Evolutionary conservation across 371 early-diverging fungal genomes (phyloP).

Genomic region (Dinochytrium kinnereticum): DNA sequence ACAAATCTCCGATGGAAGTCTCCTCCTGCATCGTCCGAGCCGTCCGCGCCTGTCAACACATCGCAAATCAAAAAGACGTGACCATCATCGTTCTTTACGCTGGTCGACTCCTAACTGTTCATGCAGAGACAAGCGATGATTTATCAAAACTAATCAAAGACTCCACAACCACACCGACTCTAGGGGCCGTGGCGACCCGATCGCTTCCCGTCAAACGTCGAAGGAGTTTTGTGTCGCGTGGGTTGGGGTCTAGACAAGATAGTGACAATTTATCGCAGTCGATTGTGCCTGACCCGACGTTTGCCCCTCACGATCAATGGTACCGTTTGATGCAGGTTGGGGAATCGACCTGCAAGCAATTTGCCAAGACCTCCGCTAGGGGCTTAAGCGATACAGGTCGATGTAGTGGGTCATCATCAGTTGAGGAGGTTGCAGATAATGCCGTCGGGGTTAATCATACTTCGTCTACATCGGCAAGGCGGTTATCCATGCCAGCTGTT

Average conservation of each 20-base stretch:
- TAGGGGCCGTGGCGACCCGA: neutral
- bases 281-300: neutral
- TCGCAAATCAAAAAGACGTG: constrained; percentile 8
- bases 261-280: neutral
- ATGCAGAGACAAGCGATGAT: neutral
- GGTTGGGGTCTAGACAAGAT: neutral
- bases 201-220: neutral
- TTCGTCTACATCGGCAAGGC: neutral
- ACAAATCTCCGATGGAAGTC: neutral
- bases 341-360: neutral
- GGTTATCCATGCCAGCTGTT: neutral
- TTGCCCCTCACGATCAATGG: neutral
- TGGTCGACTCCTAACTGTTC: neutral
- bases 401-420: neutral
- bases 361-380: neutral
- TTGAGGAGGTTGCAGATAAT: neutral
- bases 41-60: constrained; percentile 3
- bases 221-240: neutral
- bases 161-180: too few species aligned
- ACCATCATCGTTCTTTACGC: neutral
- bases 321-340: neutral
- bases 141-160: too few species aligned
- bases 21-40: neutral
- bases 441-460: neutral
- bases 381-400: too few species aligned